Evolutionary conservation across 2,329 filamentous ascomycete genomes (phyloP), one percentile per base, ranked within the genome.

Genomic region (Davidsoniella virescens): DNA sequence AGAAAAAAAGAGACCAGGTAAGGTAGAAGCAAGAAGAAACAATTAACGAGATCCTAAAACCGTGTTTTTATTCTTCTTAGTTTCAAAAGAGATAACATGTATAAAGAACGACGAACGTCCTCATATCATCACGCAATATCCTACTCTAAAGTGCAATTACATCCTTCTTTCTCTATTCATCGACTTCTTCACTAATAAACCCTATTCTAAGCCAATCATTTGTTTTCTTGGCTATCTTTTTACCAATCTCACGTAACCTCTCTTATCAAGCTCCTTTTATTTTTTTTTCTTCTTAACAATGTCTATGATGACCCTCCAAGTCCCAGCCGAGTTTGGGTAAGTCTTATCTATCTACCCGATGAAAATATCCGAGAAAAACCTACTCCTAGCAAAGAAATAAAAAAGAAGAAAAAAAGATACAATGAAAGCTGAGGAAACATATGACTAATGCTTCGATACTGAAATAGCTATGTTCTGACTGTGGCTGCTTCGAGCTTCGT

Each of bases 381-480:
- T 9, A 33, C 10, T 29, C 26, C 10, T 33, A 8, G 26, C 26
- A 33, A 33, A 33, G 10, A 16, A 12, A 40, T 4, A 16, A 2
- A 10, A 18, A 33, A 3, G 6, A 12, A 40, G 5, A 16, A 2
- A 10, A 18, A 33, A 3, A 17, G 9, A 46, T 17, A 16, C 42
- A 20, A 23, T 12, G 7, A 25, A 9, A 33, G 36, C 8, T 9
- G 18, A 39, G 14, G 6, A n/a, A 14, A 5, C 23, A 39, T 6
- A 44, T 42, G 7, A 9, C 14, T 17, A 42, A 10, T 20, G 17
- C 9, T 23, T 10, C 16, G 5, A 1, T 17, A 38, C 46, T 42
- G 16, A 48, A 48, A 33, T 55, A 82, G 79, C 65, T 78, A 77
- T 60, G 76, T 82, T 59, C 68, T 83, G 49, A 67, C 70, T 48